phyloP scores from a whole-genome alignment of 495 filamentous ascomycete species.

The Aspergillus homomorphus region DNA sequence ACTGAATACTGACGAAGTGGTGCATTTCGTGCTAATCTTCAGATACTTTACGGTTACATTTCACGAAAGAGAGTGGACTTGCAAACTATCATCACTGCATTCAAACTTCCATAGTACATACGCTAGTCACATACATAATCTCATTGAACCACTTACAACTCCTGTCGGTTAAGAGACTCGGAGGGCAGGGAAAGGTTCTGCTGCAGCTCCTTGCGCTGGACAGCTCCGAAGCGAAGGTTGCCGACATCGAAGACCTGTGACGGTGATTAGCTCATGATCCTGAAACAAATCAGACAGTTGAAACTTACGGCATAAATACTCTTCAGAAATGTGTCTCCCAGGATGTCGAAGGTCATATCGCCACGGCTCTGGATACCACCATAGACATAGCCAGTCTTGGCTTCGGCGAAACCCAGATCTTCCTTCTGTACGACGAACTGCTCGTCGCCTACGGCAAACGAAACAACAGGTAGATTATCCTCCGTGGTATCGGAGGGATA shows the following conservation, averaged over 20 bases:
- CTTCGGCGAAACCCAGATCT: slow-evolving; percentile 63
- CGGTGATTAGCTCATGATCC: neutral
- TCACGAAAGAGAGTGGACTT: neutral
- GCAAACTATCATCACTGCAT: neutral
- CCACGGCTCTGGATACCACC: slow-evolving; percentile 76
- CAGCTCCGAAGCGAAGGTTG: slow-evolving; percentile 65
- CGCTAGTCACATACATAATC: neutral
- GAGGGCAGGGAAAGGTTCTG: neutral
- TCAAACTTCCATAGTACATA: neutral
- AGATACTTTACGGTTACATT: neutral
- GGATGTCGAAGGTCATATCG: slow-evolving; percentile 63
- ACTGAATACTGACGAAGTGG: neutral
- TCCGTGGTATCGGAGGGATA: slow-evolving; percentile 57
- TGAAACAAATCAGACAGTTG: neutral
- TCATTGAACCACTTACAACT: neutral
- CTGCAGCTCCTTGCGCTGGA: slow-evolving; percentile 36
- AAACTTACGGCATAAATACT: slow-evolving; percentile 67
- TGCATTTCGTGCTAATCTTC: neutral
- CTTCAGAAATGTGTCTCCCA: slow-evolving; percentile 74
- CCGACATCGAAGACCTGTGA: slow-evolving; percentile 72
- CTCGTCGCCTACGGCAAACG: slow-evolving; percentile 63
- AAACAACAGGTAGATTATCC: slow-evolving; percentile 62
- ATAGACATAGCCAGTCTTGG: slow-evolving; percentile 59
- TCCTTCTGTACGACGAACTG: slow-evolving; percentile 70
- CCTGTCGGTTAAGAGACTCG: neutral